Percentiles rank a stretch among this genome's conserved stretches.
phyloP scores from a whole-genome alignment of 2,329 filamentous ascomycete genomes.

The Phialophora verrucosa region DNA sequence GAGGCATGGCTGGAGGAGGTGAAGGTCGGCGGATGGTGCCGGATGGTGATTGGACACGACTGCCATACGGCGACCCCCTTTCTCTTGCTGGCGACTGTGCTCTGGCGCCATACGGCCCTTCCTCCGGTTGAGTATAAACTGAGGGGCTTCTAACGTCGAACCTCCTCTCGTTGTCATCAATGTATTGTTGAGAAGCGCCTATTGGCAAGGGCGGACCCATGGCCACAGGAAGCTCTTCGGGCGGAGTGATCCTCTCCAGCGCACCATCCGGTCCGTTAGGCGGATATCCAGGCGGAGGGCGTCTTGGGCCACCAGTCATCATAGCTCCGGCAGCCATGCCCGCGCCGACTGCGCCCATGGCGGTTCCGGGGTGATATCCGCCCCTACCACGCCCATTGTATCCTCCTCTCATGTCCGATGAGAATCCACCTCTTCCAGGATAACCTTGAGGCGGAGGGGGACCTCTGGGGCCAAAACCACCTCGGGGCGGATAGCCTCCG shows the following conservation, averaged over 20 bases:
- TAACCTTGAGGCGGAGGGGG: slow-evolving; percentile 50
- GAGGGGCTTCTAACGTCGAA: slow-evolving; percentile 29
- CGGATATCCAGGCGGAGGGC: slow-evolving; percentile 59
- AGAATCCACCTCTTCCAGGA: slow-evolving; percentile 46
- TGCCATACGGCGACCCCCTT: slow-evolving; percentile 38
- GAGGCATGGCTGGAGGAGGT: slow-evolving; percentile 61
- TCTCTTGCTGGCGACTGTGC: slow-evolving; percentile 46
- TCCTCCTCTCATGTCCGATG: slow-evolving; percentile 42
- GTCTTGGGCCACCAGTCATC: slow-evolving; percentile 47
- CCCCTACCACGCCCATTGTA: slow-evolving; percentile 41
- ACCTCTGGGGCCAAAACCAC: slow-evolving; percentile 49
- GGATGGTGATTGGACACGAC: slow-evolving; percentile 42
- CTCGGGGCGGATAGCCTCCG: slow-evolving; percentile 38
- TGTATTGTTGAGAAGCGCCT: slow-evolving; percentile 25
- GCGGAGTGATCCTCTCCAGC: slow-evolving; percentile 51
- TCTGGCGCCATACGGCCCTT: slow-evolving; percentile 66
- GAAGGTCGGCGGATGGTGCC: slow-evolving; percentile 58
- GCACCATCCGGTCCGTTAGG: slow-evolving; percentile 43
- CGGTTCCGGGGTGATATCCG: slow-evolving; percentile 30
- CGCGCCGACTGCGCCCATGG: slow-evolving; percentile 44
- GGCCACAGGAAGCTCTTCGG: slow-evolving; percentile 39
- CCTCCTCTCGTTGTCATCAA: slow-evolving; percentile 44
- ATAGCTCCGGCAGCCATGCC: slow-evolving; percentile 53
- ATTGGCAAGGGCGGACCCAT: slow-evolving; percentile 27
- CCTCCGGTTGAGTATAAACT: slow-evolving; percentile 33